A percentile compares a stretch with the other conserved stretches of the same genome.
These are phyloP conservation scores for Arxiozyma heterogenica DNA, from an alignment of 1,139 yeast genomes.

Conservation along the genomic window DNA sequence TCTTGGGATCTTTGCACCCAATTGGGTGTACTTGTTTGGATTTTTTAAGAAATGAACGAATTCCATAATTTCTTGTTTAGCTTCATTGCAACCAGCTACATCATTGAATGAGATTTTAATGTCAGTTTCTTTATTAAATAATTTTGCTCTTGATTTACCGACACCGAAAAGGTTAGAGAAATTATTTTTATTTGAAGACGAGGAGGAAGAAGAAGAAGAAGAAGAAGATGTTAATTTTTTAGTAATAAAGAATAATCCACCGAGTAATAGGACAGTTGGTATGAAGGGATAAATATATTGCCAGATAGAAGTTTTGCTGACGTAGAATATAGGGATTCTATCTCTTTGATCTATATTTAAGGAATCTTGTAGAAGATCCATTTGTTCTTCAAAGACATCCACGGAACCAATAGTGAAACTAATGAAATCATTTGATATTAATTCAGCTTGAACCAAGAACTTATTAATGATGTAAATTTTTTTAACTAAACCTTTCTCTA, in stretches of 20 bases:
- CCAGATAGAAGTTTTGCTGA: slow-evolving; percentile 55
- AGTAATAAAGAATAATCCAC: slow-evolving; percentile 74
- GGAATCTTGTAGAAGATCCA: slow-evolving; percentile 66
- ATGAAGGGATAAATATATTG: slow-evolving; percentile 62
- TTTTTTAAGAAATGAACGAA: slow-evolving; percentile 86
- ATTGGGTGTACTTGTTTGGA: slow-evolving; percentile 77
- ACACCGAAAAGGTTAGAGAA: slow-evolving; percentile 43
- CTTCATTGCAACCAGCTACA: slow-evolving; percentile 96
- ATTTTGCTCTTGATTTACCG: slow-evolving; percentile 84
- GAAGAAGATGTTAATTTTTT: slow-evolving; percentile 41
- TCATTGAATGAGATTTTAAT: slow-evolving; percentile 82
- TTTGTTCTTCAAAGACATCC: slow-evolving; percentile 79
- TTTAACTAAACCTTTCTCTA: slow-evolving; percentile 77
- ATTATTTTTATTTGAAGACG: slow-evolving; percentile 34
- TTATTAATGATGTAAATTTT: slow-evolving; percentile 69
- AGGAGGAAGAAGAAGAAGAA: slow-evolving; percentile 44
- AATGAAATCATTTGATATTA: slow-evolving; percentile 39
- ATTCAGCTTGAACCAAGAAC: slow-evolving; percentile 68
- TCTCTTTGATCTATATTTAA: slow-evolving; percentile 53
- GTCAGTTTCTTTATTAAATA: slow-evolving; percentile 86
- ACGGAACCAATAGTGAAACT: slow-evolving; percentile 84
- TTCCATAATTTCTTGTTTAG: slow-evolving; percentile 97
- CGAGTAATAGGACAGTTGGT: slow-evolving; percentile 77
- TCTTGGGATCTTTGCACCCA: slow-evolving; percentile 95
- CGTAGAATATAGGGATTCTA: slow-evolving; percentile 77